Base-by-base conservation (phyloP, 805 yeast genomes). In the Suhomyces faveliae region DNA sequence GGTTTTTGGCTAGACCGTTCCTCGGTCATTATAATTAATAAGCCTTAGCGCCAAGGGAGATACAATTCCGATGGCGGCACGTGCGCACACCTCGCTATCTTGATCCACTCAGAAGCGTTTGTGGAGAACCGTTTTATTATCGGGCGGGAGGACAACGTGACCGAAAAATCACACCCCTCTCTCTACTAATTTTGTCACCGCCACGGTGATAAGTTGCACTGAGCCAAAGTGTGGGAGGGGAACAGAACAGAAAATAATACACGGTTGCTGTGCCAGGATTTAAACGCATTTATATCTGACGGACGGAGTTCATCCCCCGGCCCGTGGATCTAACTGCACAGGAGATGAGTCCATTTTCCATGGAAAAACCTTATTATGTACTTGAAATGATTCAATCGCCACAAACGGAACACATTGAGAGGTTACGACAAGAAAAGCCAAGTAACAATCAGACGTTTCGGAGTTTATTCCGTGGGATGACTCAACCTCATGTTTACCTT, bases 91-190 rank as follows among this genome's bases (percentile, higher is more conserved):
- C 29, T 10, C 33, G 13, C 42, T 40, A 41, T 41, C 44, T 41
- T 5, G 44, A 29, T 41, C 44, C 44, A 41, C 24, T 41, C 35
- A 41, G 15, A 41, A 19, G 13, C 44, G 43, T 27, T 15, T 23
- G 23, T 46, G 40, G 21, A 8, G 6, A 13, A 33, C 37, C 37
- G 37, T 33, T 33, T 2, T 9, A 33, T 33, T 27, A 12, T 27
- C 13, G 13, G 13, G 13, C 21, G 37, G 12, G 37, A 6, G 37
- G 21, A 9, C 10, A 15, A 33, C 37, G 37, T 33, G 30, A 27
- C 30, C 9, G 12, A 3, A 25, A 25, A 25, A 27, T n/a, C 30
- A 27, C 30, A n/a, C 30, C 30, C 12, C 30, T 3, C 15, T n/a
- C 30, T 8, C 8, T 3, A n/a, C n/a, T 27, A 27, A 15, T 27